phyloP scores from a whole-genome alignment of 441 rosid species.

The Omphalea diandra region DNA sequence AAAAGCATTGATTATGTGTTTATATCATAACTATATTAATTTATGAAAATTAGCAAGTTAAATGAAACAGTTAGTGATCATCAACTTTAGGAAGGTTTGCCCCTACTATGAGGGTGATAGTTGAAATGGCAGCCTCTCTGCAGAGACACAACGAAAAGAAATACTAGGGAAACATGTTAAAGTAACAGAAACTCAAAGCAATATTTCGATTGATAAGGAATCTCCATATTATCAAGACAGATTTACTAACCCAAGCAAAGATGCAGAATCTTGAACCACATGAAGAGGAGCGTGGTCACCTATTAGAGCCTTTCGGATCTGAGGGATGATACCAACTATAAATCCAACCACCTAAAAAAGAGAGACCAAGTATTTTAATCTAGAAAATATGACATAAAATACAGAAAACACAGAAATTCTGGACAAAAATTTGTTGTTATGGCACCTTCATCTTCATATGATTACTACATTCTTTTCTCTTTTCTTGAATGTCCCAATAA shows the following conservation, averaged over 20 bases:
- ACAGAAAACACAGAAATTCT: neutral
- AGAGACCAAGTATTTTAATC: too few relatives aligned
- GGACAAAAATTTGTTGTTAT: too few relatives aligned
- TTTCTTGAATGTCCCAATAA: too few relatives aligned
- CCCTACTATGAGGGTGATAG: conserved; percentile 36
- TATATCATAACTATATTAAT: neutral
- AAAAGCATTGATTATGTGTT: neutral
- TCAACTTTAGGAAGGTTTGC: conserved; percentile 46
- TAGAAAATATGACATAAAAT: neutral
- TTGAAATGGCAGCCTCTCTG: conserved; percentile 45
- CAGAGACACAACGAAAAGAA: neutral
- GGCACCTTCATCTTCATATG: too few relatives aligned
- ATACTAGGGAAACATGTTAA: neutral
- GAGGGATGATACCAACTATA: conserved; percentile 28
- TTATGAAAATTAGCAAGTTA: neutral
- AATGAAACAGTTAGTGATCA: neutral
- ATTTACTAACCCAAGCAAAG: conserved; percentile 32
- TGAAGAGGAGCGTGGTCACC: conserved; percentile 38
- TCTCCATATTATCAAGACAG: neutral
- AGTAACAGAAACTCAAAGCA: neutral
- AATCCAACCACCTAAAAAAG: conserved; percentile 31
- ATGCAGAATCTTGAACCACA: conserved; percentile 29
- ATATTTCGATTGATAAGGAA: too few relatives aligned
- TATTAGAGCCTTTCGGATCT: conserved; percentile 24
- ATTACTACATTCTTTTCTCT: too few relatives aligned